Evolutionary conservation across 2,329 filamentous ascomycete genomes (phyloP), one percentile per base, ranked within the genome.

Genomic region (Hymenoscyphus albidus): DNA sequence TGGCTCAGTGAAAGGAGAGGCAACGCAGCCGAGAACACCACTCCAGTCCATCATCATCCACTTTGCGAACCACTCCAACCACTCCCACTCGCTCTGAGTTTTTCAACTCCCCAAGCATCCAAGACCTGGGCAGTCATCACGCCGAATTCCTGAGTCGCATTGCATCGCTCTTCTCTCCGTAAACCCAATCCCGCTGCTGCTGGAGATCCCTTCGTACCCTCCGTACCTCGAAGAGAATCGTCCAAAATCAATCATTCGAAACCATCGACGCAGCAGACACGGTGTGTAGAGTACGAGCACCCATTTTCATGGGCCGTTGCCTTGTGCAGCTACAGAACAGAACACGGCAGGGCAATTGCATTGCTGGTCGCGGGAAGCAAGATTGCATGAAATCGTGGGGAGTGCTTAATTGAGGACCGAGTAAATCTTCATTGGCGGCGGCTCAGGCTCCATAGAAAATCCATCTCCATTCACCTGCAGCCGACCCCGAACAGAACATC

Each of bases 381-480:
- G 18, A 54, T 54, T 54, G 48, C 6, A 54, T 27, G 22, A 54
- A 54, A 54, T 54, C 48, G 48, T 54, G 48, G 48, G 48, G 48
- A 35, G 6, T 35, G 27, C 27, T 27, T 27, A 27, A 27, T 10
- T 35, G 35, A 35, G 35, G 27, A 27, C 27, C 2, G 27, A 54
- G 48, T 27, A 22, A 22, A 54, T 54, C 48, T 54, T 54, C 22
- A 54, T 54, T 54, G 48, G 48, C 22, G 48, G 48, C 44, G 44
- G 44, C 27, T 27, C 27, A 27, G 27, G 27, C 48, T 54, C 48
- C 48, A 54, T 54, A 18, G 13, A 27, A 54, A 39, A 27, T 59
- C 58, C 22, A 60, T 42, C 58, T 42, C 58, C 55, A 57, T 57
- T n/a, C 14, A 38, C 55, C 55, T 57, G 55, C 55, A 18, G 35